These are phyloP conservation scores for Cercospora zeina DNA, from an alignment of 2,329 filamentous ascomycete genomes.

Conservation along the genomic window DNA sequence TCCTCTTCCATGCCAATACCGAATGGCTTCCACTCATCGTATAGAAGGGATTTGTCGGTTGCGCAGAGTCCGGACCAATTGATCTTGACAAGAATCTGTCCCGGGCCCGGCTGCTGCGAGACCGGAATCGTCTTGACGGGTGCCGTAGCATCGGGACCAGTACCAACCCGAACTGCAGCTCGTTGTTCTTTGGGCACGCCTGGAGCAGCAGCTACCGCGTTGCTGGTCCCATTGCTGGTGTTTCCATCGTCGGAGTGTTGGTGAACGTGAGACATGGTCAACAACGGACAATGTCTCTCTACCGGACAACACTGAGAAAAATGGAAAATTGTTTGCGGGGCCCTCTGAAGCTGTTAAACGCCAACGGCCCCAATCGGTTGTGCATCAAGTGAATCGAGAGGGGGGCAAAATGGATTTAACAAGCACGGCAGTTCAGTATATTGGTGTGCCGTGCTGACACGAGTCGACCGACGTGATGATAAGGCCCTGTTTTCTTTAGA, in stretches of 20 bases:
- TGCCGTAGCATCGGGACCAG: constrained; percentile 35
- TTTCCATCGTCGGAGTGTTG: neutral
- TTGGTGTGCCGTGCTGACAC: neutral
- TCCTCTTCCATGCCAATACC: constrained; percentile 37
- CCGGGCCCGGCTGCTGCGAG: constrained; percentile 36
- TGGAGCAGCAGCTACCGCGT: neutral
- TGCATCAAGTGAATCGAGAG: neutral
- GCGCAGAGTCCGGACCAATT: constrained; percentile 42
- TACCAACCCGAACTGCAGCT: constrained; percentile 42
- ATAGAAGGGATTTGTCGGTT: constrained; percentile 41
- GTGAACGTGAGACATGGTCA: constrained; percentile 1
- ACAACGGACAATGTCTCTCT: neutral
- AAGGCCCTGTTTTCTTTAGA: neutral
- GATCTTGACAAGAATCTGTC: constrained; percentile 42
- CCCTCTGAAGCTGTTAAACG: neutral
- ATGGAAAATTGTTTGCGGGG: neutral
- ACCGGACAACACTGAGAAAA: neutral
- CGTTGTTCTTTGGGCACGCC: constrained; percentile 39
- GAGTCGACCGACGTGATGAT: neutral
- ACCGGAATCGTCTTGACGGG: constrained; percentile 39
- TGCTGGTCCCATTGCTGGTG: neutral
- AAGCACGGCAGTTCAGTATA: neutral
- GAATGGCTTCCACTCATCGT: constrained; percentile 42
- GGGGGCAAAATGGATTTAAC: neutral
- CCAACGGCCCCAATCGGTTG: neutral